Base-by-base conservation (phyloP, 345 rosid genomes). In the Pelargonium nanum region DNA sequence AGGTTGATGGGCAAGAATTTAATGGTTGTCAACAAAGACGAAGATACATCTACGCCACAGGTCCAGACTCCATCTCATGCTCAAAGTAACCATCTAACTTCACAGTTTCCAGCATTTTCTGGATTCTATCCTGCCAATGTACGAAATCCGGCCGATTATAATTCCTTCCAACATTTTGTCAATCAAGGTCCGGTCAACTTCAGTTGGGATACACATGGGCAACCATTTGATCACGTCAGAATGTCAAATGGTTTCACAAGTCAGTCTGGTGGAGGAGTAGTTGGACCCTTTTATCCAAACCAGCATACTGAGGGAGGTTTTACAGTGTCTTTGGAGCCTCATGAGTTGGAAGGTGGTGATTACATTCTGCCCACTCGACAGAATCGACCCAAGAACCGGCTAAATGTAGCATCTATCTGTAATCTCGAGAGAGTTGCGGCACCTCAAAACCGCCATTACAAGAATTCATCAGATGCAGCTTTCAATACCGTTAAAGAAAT, bases 1-100 rank as follows among this genome's bases (percentile, higher is more conserved):
- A 78, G 99, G 79, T 72, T 93, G 76, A 93, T 93, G 99, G 99
- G 99, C 26, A 93, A 93, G 82, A 85, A 93, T 62, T 75, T 93
- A 70, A 80, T 91, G 88, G 92, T 93, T 74, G 83, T 93, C 76
- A 93, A 81, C 81, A 82, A 93, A 77, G 95, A 78, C 55, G 89
- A 87, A 53, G 78, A 83, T 59, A 67, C 72, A 20, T 62, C 77
- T 17, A 22, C 67, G 54, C 65, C 79, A 55, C 68, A 56, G 59
- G 77, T 63, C 59, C 79, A 67, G 64, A 61, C 71, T 13, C 80
- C 34, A 64, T 70, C 74, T 15, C 58, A 53, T 59, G 55, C 60
- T 26, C 80, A 44, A 63, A 73, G 58, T 65, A 59, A 57, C 51
- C 57, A 51, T 57, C 71, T 55, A 65, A 51, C 67, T 30, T 50